Evolutionary conservation across 371 early-diverging fungal species (phyloP).

Genomic region (Actinomortierella wolfii): DNA sequence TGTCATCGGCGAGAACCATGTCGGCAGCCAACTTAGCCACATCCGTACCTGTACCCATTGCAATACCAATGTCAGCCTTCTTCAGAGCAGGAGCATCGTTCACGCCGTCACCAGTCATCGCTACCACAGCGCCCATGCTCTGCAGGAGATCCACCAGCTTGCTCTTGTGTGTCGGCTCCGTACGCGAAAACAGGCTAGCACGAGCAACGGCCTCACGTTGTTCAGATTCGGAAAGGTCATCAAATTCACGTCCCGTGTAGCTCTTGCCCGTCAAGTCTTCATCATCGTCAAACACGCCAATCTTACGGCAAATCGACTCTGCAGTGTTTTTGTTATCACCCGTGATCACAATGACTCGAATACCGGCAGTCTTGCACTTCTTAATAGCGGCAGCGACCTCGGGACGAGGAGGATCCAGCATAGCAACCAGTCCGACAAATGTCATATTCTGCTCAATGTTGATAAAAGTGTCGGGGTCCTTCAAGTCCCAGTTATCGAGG

Average conservation of each 20-base stretch:
- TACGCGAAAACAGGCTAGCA: constrained; percentile 91
- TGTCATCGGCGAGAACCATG: constrained; percentile 97
- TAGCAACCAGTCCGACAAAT: constrained; percentile 92
- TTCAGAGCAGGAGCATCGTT: constrained; percentile 98
- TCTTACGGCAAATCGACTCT: constrained; percentile 90
- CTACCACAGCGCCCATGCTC: constrained; percentile 86
- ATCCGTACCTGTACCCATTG: constrained; percentile 98
- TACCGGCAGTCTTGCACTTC: constrained; percentile 91
- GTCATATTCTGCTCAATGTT: constrained; percentile 81
- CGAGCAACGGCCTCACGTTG: constrained; percentile 73
- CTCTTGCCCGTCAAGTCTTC: constrained; percentile 77
- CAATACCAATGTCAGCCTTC: constrained; percentile 97
- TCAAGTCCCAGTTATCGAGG: constrained; percentile 55
- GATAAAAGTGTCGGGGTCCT: constrained; percentile 68
- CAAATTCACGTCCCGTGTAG: constrained; percentile 95
- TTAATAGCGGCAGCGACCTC: constrained; percentile 86
- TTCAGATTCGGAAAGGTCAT: constrained; percentile 72
- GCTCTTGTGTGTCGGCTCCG: constrained; percentile 95
- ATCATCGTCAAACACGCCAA: constrained; percentile 85
- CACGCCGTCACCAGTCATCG: constrained; percentile 99
- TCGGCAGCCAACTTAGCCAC: constrained; percentile 97
- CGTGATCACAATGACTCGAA: constrained; percentile 97
- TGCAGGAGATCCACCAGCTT: constrained; percentile 91
- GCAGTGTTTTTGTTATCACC: constrained; percentile 98
- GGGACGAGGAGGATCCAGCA: constrained; percentile 98